Base-by-base conservation (phyloP, 163 green algal genomes). In the Scenedesmus sp. region DNA sequence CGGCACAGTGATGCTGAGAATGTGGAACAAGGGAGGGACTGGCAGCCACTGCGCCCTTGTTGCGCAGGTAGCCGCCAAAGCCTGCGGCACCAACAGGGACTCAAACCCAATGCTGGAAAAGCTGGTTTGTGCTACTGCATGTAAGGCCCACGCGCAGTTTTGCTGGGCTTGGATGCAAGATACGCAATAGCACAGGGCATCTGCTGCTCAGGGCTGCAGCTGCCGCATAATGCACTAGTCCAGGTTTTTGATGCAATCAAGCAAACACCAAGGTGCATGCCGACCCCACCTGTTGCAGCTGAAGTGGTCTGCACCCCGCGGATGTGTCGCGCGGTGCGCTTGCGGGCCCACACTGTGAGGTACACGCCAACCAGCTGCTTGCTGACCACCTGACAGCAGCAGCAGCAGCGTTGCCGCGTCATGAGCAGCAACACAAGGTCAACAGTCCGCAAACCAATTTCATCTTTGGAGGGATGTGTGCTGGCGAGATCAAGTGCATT, bases 291-390 rank as follows among this genome's bases (percentile, higher is more conserved):
- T 9, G 94, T 96, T 56, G 92, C 92, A 3, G 97, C 95, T 26
- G 86, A 88, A 1, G 93, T 94, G 6, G 93, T 87, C 91, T 97
- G 95, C 46, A 98, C 92, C 5, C 95, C 96, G 0, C 91, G 90
- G 9, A 99, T 91, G 83, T 94, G 82, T 5, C 81, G 89, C 87
- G 96, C 87, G 12, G 98, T 59, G 54, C n/a, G 77, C 60, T 92
- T 93, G 8, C 94, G 93, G 16, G 96, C 97, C 96, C 97, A 99
- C 20, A 99, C 86, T 26, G 91, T 96, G 4, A 99, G 88, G 92
- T 99, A 98, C 55, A 98, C 86, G 3, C 97, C 97, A 56, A 99
- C 97, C 93, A 99, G 94, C 94, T 99, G 97, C 93, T 97, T 97
- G 82, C 87, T 93, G 1, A 94, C 95, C 55, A 99, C 94, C 92